These are phyloP conservation scores for Rutstroemia sp. DNA, from an alignment of 2,329 filamentous ascomycete genomes.

Conservation along the genomic window DNA sequence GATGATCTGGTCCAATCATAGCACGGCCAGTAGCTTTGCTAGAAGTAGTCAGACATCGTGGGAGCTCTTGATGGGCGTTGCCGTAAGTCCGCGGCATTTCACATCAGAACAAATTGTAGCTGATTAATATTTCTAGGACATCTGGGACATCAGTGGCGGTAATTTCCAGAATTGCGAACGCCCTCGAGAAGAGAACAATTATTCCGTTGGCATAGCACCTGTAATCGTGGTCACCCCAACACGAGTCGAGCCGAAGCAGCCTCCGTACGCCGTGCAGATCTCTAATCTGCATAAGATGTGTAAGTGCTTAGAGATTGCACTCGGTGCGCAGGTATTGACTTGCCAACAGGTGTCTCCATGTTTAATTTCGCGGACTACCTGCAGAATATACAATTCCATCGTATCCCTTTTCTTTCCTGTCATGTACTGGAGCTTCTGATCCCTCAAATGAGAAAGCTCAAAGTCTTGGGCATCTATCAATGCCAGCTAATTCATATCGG, in stretches of 20 bases:
- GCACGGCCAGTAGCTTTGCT: neutral
- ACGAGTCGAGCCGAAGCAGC: neutral
- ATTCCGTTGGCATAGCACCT: neutral
- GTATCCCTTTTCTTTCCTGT: constrained; percentile 20
- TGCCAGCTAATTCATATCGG: constrained; percentile 25
- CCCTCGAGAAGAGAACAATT: neutral
- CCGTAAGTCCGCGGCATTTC: neutral
- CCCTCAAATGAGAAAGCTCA: constrained; percentile 22
- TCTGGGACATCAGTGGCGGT: constrained; percentile 5
- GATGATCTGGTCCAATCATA: neutral
- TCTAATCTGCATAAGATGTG: constrained; percentile 15
- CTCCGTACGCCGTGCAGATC: constrained; percentile 13
- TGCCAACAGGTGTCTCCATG: constrained; percentile 12
- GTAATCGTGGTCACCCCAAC: constrained; percentile 4
- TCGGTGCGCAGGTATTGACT: neutral
- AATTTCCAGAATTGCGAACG: neutral
- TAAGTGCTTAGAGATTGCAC: constrained; percentile 6
- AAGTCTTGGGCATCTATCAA: constrained; percentile 22
- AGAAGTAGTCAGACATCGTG: neutral
- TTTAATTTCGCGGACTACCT: constrained; percentile 19
- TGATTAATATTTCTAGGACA: neutral
- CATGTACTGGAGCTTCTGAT: constrained; percentile 21
- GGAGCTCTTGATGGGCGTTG: constrained; percentile 1
- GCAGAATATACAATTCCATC: constrained; percentile 23
- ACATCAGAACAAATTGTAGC: neutral